Base-by-base conservation (phyloP, 1,284 basidiomycete species). In the Tilletia walkeri region DNA sequence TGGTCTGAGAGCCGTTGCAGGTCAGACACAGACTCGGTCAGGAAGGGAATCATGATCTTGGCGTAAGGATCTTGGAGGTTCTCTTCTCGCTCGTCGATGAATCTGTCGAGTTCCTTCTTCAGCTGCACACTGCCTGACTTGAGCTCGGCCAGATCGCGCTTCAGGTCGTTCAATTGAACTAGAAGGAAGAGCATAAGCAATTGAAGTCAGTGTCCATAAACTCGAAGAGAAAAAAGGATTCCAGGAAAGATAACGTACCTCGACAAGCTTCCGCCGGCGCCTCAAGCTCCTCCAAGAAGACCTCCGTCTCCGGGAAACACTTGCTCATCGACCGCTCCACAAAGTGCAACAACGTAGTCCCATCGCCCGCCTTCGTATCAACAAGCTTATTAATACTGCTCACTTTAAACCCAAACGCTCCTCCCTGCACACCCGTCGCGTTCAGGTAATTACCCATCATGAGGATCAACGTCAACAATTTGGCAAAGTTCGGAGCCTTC, bases 391-490 rank as follows among this genome's bases (percentile, higher is more conserved):
- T 99, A 86, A 99, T 96, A 84, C 94, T 96, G 85, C 92, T 94
- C 72, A 98, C 90, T 81, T 92, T 90, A 89, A 99, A 99, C 69
- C 95, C 95, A 80, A 94, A 96, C 0, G 96, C 96, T 38, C 95
- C 95, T 73, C 95, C 95, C 83, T 97, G 97, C 79, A 94, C 89
- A 73, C 95, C 94, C 54, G 93, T 92, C 34, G 94, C 94, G 83
- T 99, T 99, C 89, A 99, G 94, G 84, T 94, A 99, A 84, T 99
- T 99, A 73, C 95, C 95, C 81, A 99, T 90, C 77, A 96, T 88
- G 12, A 99, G 88, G 75, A 99, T 95, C 20, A 83, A 49, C 39
- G 72, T 77, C 1, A 83, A 68, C 61, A 83, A 67, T 2, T 77
- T 70, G 18, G 80, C 78, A 59, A 83, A 83, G 20, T 77, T 67